Evolutionary conservation across 495 filamentous ascomycete genomes (phyloP).

Genomic region (Penicillium antarcticum): DNA sequence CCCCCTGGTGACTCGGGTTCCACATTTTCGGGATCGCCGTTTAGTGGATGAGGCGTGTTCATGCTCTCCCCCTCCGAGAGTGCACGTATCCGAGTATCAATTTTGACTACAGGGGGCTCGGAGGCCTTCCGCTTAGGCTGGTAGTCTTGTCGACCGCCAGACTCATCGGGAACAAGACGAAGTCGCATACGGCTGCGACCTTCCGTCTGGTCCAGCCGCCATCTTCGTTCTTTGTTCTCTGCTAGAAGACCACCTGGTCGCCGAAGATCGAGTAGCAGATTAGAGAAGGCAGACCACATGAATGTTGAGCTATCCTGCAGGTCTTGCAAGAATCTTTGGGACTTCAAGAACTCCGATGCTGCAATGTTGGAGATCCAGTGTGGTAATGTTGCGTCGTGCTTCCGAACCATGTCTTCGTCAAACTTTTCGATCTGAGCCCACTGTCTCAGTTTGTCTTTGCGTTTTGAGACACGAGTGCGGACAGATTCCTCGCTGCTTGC

Average conservation of each 20-base stretch:
- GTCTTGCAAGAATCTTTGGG: slow-evolving; percentile 83
- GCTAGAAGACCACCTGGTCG: slow-evolving; percentile 78
- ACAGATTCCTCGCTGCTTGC: slow-evolving; percentile 67
- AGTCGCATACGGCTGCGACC: slow-evolving; percentile 93
- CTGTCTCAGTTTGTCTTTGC: slow-evolving; percentile 75
- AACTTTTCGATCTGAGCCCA: slow-evolving; percentile 68
- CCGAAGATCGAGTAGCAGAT: slow-evolving; percentile 68
- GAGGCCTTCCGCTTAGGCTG: slow-evolving; percentile 77
- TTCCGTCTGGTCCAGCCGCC: slow-evolving; percentile 93
- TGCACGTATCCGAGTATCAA: slow-evolving; percentile 34
- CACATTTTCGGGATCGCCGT: slow-evolving; percentile 24
- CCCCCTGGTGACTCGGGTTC: slow-evolving; percentile 28
- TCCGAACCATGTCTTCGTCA: slow-evolving; percentile 66
- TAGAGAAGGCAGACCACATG: slow-evolving; percentile 66
- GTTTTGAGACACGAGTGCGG: slow-evolving; percentile 61
- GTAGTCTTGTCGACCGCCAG: slow-evolving; percentile 66
- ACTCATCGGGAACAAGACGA: slow-evolving; percentile 73
- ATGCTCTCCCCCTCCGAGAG: slow-evolving; percentile 29
- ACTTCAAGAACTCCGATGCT: slow-evolving; percentile 84
- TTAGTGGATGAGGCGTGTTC: slow-evolving; percentile 31
- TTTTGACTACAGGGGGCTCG: slow-evolving; percentile 38
- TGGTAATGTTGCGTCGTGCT: slow-evolving; percentile 77
- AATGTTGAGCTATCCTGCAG: slow-evolving; percentile 83
- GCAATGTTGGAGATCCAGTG: slow-evolving; percentile 95
- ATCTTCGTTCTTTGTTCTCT: slow-evolving; percentile 61